Percentiles rank a stretch among this genome's conserved stretches.
Evolutionary conservation across 2,329 filamentous ascomycete genomes (phyloP).

Genomic region (Fusarium tricinctum): DNA sequence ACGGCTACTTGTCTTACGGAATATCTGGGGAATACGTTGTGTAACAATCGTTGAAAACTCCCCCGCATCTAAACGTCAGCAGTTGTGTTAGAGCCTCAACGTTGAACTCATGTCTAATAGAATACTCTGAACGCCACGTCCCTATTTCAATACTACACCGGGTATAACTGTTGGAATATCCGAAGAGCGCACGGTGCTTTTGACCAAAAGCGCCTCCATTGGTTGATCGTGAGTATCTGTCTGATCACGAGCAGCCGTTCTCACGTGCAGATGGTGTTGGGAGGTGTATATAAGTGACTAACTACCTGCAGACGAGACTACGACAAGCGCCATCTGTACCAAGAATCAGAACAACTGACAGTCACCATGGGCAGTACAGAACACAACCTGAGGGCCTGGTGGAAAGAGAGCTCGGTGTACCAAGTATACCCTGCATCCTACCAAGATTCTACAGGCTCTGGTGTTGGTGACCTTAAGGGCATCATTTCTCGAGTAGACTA

Average conservation of each 20-base stretch:
- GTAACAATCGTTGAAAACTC: slow-evolving; percentile 2
- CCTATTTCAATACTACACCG: neutral
- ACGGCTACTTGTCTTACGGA: neutral
- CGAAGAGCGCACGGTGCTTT: slow-evolving; percentile 1
- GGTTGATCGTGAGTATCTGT: slow-evolving; percentile 24
- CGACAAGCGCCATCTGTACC: neutral
- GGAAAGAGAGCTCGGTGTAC: slow-evolving; percentile 73
- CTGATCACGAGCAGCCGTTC: slow-evolving; percentile 19
- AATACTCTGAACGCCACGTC: neutral
- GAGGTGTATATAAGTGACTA: slow-evolving; percentile 14
- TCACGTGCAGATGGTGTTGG: slow-evolving; percentile 21
- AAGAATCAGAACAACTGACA: neutral
- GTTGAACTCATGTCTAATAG: slow-evolving; percentile 1
- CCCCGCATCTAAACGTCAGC: slow-evolving; percentile 23
- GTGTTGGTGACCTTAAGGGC: slow-evolving; percentile 69
- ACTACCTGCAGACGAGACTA: slow-evolving; percentile 7
- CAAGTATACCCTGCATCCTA: slow-evolving; percentile 75
- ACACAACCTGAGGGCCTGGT: slow-evolving; percentile 61
- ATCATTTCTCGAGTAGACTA: slow-evolving; percentile 71
- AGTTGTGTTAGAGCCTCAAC: slow-evolving; percentile 17
- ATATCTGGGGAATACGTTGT: slow-evolving; percentile 6
- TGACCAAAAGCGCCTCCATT: slow-evolving; percentile 11
- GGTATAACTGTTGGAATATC: neutral
- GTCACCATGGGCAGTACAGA: slow-evolving; percentile 44
- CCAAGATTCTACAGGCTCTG: slow-evolving; percentile 69